phyloP scores from a whole-genome alignment of 345 rosid genomes.

The Rhodomyrtus tomentosa region DNA sequence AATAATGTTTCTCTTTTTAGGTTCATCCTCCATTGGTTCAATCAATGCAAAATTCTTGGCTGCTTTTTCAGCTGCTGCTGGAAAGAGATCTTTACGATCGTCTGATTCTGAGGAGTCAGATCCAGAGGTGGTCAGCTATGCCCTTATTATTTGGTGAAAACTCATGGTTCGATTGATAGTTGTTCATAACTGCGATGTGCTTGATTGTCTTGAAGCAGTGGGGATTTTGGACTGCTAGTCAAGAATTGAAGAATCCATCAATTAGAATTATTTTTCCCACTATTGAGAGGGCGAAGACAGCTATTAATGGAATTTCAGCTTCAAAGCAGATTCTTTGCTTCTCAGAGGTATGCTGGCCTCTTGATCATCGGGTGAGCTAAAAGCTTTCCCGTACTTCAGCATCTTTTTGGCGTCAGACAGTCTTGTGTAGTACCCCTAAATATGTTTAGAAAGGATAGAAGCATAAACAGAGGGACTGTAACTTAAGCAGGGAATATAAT shows the following conservation, averaged over 20 bases:
- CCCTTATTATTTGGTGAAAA: neutral
- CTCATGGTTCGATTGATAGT: neutral
- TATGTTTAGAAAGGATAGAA: neutral
- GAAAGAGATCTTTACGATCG: constrained; percentile 45
- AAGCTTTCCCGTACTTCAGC: neutral
- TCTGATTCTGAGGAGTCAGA: constrained; percentile 88
- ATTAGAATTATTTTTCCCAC: constrained; percentile 71
- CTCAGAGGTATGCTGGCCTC: constrained; percentile 50
- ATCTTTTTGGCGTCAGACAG: neutral
- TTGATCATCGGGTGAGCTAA: neutral
- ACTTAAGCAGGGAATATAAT: neutral
- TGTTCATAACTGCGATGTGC: neutral
- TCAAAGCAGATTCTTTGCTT: constrained; percentile 73
- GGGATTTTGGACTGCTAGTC: constrained; percentile 90
- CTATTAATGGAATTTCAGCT: constrained; percentile 48
- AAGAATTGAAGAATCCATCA: constrained; percentile 70
- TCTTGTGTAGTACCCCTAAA: neutral
- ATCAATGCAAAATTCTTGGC: constrained; percentile 63
- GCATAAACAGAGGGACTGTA: neutral
- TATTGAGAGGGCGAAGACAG: constrained; percentile 64
- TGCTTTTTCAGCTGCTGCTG: constrained; percentile 71
- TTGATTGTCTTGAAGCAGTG: constrained; percentile 40
- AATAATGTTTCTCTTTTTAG: constrained; percentile 21
- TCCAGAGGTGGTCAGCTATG: constrained; percentile 58
- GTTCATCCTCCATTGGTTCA: constrained; percentile 78